These are phyloP conservation scores for Quercus engelmannii DNA, from an alignment of 306 rosid genomes.

Conservation along the genomic window DNA sequence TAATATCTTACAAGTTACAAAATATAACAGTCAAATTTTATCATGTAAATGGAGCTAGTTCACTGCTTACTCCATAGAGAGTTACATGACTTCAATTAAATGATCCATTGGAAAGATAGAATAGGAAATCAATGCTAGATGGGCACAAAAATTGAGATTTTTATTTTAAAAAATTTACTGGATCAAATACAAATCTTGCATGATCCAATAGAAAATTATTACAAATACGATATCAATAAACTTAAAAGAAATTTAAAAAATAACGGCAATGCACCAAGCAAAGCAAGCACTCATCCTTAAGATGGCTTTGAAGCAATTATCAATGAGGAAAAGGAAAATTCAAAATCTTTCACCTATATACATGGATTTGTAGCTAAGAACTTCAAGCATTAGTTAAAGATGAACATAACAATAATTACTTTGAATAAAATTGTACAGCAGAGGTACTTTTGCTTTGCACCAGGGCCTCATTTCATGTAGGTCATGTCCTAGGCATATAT, in stretches of 20 bases:
- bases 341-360: background rate
- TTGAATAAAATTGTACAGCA: conserved; percentile 81
- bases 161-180: background rate
- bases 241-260: background rate
- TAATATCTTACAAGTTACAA: background rate
- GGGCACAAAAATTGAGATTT: background rate
- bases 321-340: background rate
- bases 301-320: background rate
- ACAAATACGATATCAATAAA: background rate
- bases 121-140: background rate
- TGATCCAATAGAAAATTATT: background rate
- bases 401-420: conserved; percentile 76
- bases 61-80: background rate
- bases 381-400: conserved; percentile 4
- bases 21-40: background rate
- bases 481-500: conserved; percentile 56
- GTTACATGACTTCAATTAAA: background rate
- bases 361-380: background rate
- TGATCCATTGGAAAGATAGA: background rate
- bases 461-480: conserved; percentile 69
- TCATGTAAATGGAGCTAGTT: background rate
- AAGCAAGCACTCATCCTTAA: background rate
- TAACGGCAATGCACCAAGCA: background rate
- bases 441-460: conserved; percentile 86
- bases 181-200: background rate